A percentile compares a stretch with the other conserved stretches of the same genome.
Conservation (phyloP, 2,329 filamentous ascomycete species). For the Penicillium carneum region DNA sequence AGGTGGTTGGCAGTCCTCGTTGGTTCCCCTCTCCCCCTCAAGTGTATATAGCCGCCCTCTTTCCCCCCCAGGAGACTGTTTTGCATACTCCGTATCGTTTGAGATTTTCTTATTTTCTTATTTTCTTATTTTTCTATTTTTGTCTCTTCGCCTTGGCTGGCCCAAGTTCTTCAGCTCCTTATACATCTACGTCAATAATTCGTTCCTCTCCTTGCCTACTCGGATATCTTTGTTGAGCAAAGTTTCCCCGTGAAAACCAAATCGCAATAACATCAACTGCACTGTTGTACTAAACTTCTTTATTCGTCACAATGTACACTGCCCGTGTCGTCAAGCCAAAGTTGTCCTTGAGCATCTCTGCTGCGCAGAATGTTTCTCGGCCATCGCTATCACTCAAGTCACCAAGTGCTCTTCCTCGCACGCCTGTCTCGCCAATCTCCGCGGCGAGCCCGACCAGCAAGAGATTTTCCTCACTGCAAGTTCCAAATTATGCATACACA, state of each 20-base stretch:
- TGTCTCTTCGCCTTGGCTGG: constrained; percentile 53
- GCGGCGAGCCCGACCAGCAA: constrained; percentile 51
- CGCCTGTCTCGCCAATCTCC: constrained; percentile 54
- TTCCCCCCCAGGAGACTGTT: constrained; percentile 21
- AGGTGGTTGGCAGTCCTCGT: neutral
- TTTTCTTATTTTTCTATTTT: constrained; percentile 48
- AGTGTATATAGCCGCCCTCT: constrained; percentile 48
- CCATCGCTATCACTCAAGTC: constrained; percentile 55
- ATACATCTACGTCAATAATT: constrained; percentile 31
- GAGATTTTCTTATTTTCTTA: constrained; percentile 41
- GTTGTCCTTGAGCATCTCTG: constrained; percentile 56
- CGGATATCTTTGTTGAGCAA: constrained; percentile 48
- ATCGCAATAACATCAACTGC: constrained; percentile 8
- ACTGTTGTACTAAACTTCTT: constrained; percentile 17
- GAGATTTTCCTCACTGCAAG: constrained; percentile 53
- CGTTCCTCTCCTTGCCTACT: constrained; percentile 16
- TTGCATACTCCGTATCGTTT: constrained; percentile 41
- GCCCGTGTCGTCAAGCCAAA: constrained; percentile 53
- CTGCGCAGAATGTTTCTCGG: constrained; percentile 45
- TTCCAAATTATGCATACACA: constrained; percentile 53
- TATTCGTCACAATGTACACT: constrained; percentile 49
- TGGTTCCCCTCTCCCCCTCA: constrained; percentile 17
- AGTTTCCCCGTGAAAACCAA: constrained; percentile 28
- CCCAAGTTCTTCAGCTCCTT: constrained; percentile 45
- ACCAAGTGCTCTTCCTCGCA: constrained; percentile 50